Evolutionary conservation across 2,329 filamentous ascomycete genomes (phyloP).

Genomic region (Curvularia eragrostidis): DNA sequence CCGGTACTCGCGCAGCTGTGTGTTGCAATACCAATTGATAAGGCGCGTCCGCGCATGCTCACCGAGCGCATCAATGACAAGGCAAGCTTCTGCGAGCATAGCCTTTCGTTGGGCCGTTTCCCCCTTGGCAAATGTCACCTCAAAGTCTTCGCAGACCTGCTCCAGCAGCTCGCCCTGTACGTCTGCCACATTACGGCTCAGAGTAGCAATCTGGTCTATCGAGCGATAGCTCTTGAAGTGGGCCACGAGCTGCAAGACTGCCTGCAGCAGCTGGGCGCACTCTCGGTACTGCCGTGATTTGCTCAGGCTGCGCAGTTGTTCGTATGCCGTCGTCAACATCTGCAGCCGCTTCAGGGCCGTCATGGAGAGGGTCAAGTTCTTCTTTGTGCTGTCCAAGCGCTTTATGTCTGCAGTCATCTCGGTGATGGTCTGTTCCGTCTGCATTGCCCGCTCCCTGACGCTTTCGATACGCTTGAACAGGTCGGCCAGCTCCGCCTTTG

Average conservation of each 20-base stretch:
- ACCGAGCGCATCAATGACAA: constrained; percentile 93
- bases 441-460: constrained; percentile 84
- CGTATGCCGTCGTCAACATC: constrained; percentile 99
- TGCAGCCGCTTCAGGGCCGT: constrained; percentile 95
- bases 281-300: constrained; percentile 91
- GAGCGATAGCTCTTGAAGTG: constrained; percentile 98
- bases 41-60: constrained; percentile 82
- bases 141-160: constrained; percentile 99
- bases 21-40: constrained; percentile 98
- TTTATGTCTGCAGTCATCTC: constrained; percentile 99
- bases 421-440: constrained; percentile 94
- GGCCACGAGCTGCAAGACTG: constrained; percentile 95
- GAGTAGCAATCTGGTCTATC: constrained; percentile 94
- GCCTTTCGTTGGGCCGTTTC: constrained; percentile 75
- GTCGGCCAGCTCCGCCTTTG: constrained; percentile 85
- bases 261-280: constrained; percentile 90
- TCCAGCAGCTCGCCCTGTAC: constrained; percentile 91
- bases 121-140: constrained; percentile 88
- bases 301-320: constrained; percentile 84
- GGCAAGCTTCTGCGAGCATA: constrained; percentile 83
- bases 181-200: constrained; percentile 91
- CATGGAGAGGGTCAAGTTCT: constrained; percentile 96
- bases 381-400: constrained; percentile 92
- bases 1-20: constrained; percentile 91
- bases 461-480: constrained; percentile 95